Conservation (phyloP, 2,329 filamentous ascomycete species). For the Orbilia blumenaviensis region DNA sequence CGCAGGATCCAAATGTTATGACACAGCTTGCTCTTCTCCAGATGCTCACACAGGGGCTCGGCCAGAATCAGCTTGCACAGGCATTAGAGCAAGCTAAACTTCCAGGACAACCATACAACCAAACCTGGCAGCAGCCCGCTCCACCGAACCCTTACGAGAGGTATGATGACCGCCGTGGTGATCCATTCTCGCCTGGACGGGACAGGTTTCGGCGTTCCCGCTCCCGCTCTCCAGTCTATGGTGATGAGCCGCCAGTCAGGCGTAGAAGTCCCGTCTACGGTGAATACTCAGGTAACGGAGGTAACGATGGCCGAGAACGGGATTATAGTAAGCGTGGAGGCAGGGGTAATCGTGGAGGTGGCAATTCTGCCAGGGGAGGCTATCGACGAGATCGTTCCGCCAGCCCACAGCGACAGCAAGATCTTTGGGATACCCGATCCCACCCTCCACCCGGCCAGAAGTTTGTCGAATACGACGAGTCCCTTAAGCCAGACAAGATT, state of each 20-base stretch:
- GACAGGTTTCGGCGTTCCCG: constrained; percentile 72
- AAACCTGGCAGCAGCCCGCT: constrained; percentile 43
- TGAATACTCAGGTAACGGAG: constrained; percentile 76
- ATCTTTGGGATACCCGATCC: constrained; percentile 56
- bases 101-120: constrained; percentile 45
- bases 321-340: constrained; percentile 65
- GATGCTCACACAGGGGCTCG: constrained; percentile 42
- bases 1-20: constrained; percentile 43
- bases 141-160: constrained; percentile 32
- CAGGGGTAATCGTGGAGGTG: constrained; percentile 67
- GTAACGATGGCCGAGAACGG: constrained; percentile 69
- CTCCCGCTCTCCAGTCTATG: constrained; percentile 80
- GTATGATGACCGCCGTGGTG: constrained; percentile 41
- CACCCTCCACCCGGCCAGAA: constrained; percentile 66
- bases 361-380: constrained; percentile 63
- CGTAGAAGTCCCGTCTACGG: constrained; percentile 73
- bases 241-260: constrained; percentile 69
- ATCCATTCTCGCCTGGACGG: constrained; percentile 52
- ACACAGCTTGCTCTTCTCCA: constrained; percentile 46
- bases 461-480: constrained; percentile 80
- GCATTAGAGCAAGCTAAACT: constrained; percentile 40
- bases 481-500: constrained; percentile 78
- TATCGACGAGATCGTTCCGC: constrained; percentile 74
- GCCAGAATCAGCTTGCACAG: constrained; percentile 41
- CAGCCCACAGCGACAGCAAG: constrained; percentile 69